Evolutionary conservation across 202 grass and related monocot genomes (phyloP).

Genomic region (Saccharum hybrid): DNA sequence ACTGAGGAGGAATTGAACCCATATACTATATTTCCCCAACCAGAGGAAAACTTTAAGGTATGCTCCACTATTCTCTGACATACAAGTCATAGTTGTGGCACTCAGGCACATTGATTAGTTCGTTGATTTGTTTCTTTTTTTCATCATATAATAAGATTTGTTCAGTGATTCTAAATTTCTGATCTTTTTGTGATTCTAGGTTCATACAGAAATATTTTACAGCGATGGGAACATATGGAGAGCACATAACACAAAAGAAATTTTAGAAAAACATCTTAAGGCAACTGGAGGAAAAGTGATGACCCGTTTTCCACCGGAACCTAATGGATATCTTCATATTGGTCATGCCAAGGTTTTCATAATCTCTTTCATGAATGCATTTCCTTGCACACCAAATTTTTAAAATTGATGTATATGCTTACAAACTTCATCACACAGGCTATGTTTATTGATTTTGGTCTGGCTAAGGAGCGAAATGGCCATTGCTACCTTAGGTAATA

Average conservation of each 20-base stretch:
- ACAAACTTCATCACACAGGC: constrained; percentile 65
- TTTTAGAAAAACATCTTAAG: constrained; percentile 81
- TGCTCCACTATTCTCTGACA: constrained; percentile 6
- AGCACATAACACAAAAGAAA: constrained; percentile 82
- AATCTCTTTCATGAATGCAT: constrained; percentile 29
- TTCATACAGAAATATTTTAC: constrained; percentile 93
- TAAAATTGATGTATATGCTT: constrained; percentile 41
- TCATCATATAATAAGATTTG: constrained; percentile 15
- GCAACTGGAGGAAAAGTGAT: constrained; percentile 91
- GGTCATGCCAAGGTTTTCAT: constrained; percentile 88
- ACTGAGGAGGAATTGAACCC: constrained; percentile 88
- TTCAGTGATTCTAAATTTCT: constrained; percentile 34
- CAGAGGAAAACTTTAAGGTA: constrained; percentile 89
- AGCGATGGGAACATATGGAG: constrained; percentile 87
- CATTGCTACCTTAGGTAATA: constrained; percentile 92
- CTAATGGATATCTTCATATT: constrained; percentile 96
- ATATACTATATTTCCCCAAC: constrained; percentile 87
- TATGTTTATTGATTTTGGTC: constrained; percentile 99
- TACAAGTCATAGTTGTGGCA: constrained; percentile 3
- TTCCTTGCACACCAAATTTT: neutral
- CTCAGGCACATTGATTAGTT: neutral
- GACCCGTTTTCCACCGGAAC: constrained; percentile 91
- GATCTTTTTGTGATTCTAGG: constrained; percentile 48
- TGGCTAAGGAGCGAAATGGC: constrained; percentile 91
- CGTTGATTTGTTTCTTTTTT: neutral